Evolutionary conservation across 257 asterid genomes (phyloP), one percentile per base, ranked within the genome.

Genomic region (Ilex aquifolium): DNA sequence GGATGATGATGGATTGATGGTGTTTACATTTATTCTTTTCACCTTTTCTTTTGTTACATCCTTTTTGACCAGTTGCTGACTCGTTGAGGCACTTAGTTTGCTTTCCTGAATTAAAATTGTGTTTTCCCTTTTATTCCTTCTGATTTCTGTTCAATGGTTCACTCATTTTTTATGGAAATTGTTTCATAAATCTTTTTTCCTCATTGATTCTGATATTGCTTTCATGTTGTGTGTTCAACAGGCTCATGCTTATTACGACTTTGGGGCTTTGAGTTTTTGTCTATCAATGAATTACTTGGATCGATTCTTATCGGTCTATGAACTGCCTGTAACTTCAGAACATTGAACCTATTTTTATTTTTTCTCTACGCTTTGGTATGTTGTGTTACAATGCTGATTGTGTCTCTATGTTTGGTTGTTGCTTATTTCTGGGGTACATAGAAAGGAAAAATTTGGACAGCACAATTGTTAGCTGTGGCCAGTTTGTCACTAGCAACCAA

Each of bases 401-500:
- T 55, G 62, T 67, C 53, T 61, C 48, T 60, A 55, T 36, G 42
- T 36, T 65, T 44, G 16, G 36, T 32, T 7, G 59, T 32, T 65
- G 57, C 29, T 13, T 30, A 13, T 66, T 48, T 48, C 65, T 27
- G 65, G 62, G 63, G 52, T 71, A 48, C 44, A 39, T 57, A 87
- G 97, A 69, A 56, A 61, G 84, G 72, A 58, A 79, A 69, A 65
- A 32, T 60, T 16, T 87, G 97, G 95, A 67, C 75, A 53, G 42
- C 76, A 64, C 95, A 87, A 54, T 70, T 87, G 70, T 63, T 76
- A 65, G 86, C 91, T 48, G 85, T 90, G 6, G 80, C 90, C 7
- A 87, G 95, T 64, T 82, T 90, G 59, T 87, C 90, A 13, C 56
- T 87, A 31, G 97, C 95, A n/a, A 85, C 83, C 66, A 90, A 90